Evolutionary conservation across 2,329 filamentous ascomycete genomes (phyloP), one percentile per base, ranked within the genome.

Genomic region (Aspergillus oerlinghausenensis): DNA sequence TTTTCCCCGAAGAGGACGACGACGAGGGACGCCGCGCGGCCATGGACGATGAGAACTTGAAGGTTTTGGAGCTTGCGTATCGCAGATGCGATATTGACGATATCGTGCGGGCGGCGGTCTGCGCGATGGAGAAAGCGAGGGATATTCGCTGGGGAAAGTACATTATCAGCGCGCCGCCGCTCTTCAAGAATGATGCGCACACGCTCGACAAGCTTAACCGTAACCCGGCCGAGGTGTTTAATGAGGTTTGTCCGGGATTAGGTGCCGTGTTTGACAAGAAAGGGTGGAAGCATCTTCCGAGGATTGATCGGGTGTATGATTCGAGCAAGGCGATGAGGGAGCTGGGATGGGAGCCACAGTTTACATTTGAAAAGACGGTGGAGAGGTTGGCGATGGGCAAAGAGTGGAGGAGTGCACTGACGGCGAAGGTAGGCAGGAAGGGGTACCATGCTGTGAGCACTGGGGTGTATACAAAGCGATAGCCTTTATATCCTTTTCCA

Each of bases 231-330:
- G 32, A 17, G 14, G 32, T 35, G 5, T 35, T 35, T 35, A 35
- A 35, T 4, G 32, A 35, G 32, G 6, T 35, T 4, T 35, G 51
- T 35, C 55, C 55, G 14, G 49, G 43, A 42, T 21, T 57, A 10
- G 52, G 55, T 11, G 49, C 21, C 2, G 32, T 55, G n/a, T 57
- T 57, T n/a, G n/a, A 43, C 42, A 47, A 55, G 23, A 57, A 49
- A 25, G 55, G 55, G 10, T 57, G 55, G 55, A 57, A 55, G 32
- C 49, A 55, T 52, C 55, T 57, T 6, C 14, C 49, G 42, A 55
- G 55, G 49, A 57, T 57, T 5, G 55, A 57, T 26, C 52, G 55
- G 17, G 55, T 57, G 9, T 57, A 57, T 52, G 55, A 57, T 57
- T 57, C 55, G 3, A 57, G 55, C 42, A 57, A 51, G 48, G 52